phyloP scores from a whole-genome alignment of 2,329 filamentous ascomycete species.

The Aspergillus sp. region DNA sequence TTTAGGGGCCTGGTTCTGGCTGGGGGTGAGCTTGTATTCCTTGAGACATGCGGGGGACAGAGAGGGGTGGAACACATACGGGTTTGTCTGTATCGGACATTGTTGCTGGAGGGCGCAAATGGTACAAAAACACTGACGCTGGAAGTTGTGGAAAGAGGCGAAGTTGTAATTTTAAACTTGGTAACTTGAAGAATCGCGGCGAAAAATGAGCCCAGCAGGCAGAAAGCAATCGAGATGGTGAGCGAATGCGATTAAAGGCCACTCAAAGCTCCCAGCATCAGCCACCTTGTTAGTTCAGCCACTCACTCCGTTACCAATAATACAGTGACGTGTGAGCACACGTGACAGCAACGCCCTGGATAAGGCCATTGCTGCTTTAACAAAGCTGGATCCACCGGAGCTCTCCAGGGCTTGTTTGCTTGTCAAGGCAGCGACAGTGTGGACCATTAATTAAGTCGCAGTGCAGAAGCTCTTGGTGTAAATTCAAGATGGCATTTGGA shows the following conservation, averaged over 20 bases:
- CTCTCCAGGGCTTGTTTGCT: background rate
- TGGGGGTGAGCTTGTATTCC: constrained; percentile 16
- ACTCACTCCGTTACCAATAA: background rate
- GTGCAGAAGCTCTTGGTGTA: background rate
- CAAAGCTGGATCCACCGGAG: background rate
- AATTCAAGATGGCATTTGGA: constrained; percentile 11
- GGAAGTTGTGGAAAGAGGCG: constrained; percentile 13
- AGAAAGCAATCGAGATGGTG: constrained; percentile 19
- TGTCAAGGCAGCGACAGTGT: background rate
- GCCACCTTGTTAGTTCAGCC: constrained; percentile 10
- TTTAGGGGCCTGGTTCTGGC: constrained; percentile 38
- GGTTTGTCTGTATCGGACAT: constrained; percentile 41
- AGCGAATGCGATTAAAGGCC: constrained; percentile 13
- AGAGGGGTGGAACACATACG: constrained; percentile 23
- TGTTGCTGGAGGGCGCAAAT: background rate
- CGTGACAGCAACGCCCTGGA: constrained; percentile 9
- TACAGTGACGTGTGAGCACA: constrained; percentile 20
- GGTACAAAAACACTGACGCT: background rate
- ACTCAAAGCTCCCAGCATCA: constrained; percentile 13
- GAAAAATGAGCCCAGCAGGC: constrained; percentile 18
- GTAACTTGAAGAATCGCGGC: constrained; percentile 20
- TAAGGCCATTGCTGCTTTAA: background rate
- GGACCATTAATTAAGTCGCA: background rate
- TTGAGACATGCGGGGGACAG: constrained; percentile 9
- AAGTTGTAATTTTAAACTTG: background rate